Evolutionary conservation across 163 green algal genomes (phyloP).

Genomic region (Prototheca wickerhamii): DNA sequence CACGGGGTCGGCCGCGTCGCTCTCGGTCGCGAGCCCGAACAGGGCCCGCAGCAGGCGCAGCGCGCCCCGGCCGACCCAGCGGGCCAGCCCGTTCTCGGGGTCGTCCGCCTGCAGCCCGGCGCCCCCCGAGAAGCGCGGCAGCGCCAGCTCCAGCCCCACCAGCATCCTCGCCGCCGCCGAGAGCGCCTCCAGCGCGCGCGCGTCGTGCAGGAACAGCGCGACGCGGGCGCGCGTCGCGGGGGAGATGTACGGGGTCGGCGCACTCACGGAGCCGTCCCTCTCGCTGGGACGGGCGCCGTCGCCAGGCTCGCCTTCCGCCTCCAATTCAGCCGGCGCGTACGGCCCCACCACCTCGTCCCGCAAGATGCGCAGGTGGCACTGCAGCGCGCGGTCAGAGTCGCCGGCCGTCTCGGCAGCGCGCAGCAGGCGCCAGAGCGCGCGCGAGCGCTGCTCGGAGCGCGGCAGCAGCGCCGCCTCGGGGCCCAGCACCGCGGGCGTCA

Average conservation of each 20-base stretch:
- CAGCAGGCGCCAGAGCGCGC: background rate
- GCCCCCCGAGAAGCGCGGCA: background rate
- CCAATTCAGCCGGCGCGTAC: too few species aligned
- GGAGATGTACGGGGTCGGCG: too few species aligned
- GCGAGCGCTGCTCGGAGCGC: background rate
- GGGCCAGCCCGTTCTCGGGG: background rate
- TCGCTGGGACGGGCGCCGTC: too few species aligned
- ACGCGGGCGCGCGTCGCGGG: too few species aligned
- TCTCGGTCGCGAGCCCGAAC: background rate
- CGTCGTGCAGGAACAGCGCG: background rate
- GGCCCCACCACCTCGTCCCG: background rate
- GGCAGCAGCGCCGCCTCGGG: background rate
- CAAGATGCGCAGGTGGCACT: constrained; percentile 1
- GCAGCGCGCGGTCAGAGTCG: background rate
- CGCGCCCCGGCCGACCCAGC: background rate
- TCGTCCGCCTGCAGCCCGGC: background rate
- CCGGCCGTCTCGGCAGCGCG: background rate
- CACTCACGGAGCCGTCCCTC: too few species aligned
- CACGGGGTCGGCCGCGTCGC: background rate
- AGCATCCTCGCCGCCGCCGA: background rate
- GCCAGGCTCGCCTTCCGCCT: too few species aligned
- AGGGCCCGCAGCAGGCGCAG: background rate
- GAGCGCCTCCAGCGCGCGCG: background rate
- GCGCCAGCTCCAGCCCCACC: background rate
- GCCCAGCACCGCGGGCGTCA: background rate